A percentile compares a stretch with the other conserved stretches of the same genome.
Conservation (phyloP, 805 yeast genomes). For the Schizosaccharomyces octosporus region DNA sequence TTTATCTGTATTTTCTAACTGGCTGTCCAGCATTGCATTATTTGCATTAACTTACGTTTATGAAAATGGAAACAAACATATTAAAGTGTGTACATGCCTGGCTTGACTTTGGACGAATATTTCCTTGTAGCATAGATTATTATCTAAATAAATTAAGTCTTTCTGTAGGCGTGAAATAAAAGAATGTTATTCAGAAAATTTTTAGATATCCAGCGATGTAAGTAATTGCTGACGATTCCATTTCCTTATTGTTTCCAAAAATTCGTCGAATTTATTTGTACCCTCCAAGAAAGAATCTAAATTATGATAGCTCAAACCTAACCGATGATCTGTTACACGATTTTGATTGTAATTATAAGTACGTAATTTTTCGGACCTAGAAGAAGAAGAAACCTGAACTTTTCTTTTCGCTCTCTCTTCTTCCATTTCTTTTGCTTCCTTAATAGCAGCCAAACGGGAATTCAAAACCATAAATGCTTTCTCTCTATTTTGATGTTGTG, state of each 20-base stretch:
- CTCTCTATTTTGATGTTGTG: slow-evolving; percentile 84
- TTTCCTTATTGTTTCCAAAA: not conserved
- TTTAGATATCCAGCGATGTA: not conserved
- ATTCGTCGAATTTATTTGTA: not conserved
- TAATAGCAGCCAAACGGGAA: slow-evolving; percentile 63
- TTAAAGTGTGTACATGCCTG: no score
- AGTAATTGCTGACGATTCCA: not conserved
- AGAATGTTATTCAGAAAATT: no score
- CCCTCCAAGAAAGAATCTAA: slow-evolving; percentile 43
- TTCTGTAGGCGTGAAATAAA: no score
- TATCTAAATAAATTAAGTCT: no score
- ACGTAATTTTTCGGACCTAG: slow-evolving; percentile 75
- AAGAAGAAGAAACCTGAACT: slow-evolving; percentile 70
- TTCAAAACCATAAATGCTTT: slow-evolving; percentile 66
- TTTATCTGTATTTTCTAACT: no score
- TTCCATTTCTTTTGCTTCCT: slow-evolving; percentile 36
- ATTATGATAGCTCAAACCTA: slow-evolving; percentile 59
- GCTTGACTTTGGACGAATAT: no score
- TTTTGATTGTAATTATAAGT: slow-evolving; percentile 87
- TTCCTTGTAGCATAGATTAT: no score
- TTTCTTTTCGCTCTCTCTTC: slow-evolving; percentile 44
- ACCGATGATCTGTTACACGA: slow-evolving; percentile 80
- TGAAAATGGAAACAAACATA: no score
- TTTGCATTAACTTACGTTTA: no score
- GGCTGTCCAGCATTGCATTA: no score